Evolutionary conservation across 176 grass and related monocot species (phyloP), one percentile per base, ranked within the genome.

Genomic region (Rhynchospora pubera): DNA sequence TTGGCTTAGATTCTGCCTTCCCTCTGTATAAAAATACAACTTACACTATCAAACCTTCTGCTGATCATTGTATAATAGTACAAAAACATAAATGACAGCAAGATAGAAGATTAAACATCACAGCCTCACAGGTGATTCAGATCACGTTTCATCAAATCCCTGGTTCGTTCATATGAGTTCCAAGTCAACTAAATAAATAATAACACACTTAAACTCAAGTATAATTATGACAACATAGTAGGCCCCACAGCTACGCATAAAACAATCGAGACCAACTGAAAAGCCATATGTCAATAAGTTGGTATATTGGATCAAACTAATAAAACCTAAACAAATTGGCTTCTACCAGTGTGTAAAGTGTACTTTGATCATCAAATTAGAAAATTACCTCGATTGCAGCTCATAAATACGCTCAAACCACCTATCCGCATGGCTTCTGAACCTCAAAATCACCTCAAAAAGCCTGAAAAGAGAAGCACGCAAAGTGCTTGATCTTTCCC

Each of bases 381-480:
- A 78, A 61, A 46, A 69, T 91, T 85, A 98, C 92, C 95, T 98
- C 21, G 87, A 78, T 85, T 94, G 88, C 74, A 98, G 84, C 57
- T 94, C 95, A 65, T 89, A 91, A 85, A 98, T 92, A 80, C 85
- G 87, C 66, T 98, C 95, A 86, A 98, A 93, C 90, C 95, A 98
- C 51, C 92, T 51, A 81, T 98, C 95, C 66, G 92, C 88, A 83
- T 91, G 92, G 30, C 87, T 94, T 12, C 90, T 89, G 45, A 94
- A 88, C 57, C 90, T 92, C 56, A 98, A 87, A 84, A 98, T 86
- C 57, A 98, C 88, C 79, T 98, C 95, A 85, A 98, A 98, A 56
- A 98, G 23, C 13, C 62, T 85, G 88, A 91, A 98, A 26, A 98
- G 90, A 86, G 85, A 92, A 59, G 78, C 91, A 32, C 89, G 56